Conservation (phyloP, 345 rosid genomes). For the Aurinia saxatilis region DNA sequence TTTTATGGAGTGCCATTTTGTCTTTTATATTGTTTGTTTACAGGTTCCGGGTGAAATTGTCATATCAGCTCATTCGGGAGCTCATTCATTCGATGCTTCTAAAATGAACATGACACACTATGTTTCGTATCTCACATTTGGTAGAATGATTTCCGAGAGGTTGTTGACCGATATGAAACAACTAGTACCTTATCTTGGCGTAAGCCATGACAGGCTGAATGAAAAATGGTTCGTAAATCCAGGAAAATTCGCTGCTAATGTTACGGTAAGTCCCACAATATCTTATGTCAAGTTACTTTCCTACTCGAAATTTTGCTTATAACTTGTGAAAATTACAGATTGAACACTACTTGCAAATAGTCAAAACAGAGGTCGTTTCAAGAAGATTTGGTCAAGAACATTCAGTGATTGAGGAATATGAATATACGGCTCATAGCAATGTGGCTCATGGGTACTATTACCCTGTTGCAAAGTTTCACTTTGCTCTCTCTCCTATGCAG, state of each 20-base stretch:
- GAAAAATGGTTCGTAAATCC: conserved; percentile 67
- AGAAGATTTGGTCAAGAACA: conserved; percentile 35
- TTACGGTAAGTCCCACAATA: conserved; percentile 67
- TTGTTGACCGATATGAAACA: conserved; percentile 53
- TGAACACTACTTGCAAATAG: conserved; percentile 89
- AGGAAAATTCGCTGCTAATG: conserved; percentile 66
- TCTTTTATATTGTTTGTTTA: not conserved
- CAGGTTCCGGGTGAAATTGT: conserved; percentile 94
- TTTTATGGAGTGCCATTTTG: not conserved
- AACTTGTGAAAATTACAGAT: conserved; percentile 43
- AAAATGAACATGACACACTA: conserved; percentile 93
- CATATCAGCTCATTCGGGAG: conserved; percentile 70
- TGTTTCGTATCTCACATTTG: conserved; percentile 74
- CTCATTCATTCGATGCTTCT: conserved; percentile 90
- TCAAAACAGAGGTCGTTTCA: conserved; percentile 79
- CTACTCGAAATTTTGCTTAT: conserved; percentile 6
- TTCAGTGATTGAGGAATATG: conserved; percentile 62
- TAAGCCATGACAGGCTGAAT: conserved; percentile 70
- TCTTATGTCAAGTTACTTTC: not conserved
- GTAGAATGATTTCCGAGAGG: conserved; percentile 43
- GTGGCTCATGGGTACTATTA: conserved; percentile 50
- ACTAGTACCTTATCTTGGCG: conserved; percentile 65
- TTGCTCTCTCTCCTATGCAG: conserved; percentile 99
- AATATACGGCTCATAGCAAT: conserved; percentile 93
- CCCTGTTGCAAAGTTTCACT: conserved; percentile 80